Evolutionary conservation across 768 basidiomycete genomes (phyloP).

Genomic region (Auriscalpium microsporum): DNA sequence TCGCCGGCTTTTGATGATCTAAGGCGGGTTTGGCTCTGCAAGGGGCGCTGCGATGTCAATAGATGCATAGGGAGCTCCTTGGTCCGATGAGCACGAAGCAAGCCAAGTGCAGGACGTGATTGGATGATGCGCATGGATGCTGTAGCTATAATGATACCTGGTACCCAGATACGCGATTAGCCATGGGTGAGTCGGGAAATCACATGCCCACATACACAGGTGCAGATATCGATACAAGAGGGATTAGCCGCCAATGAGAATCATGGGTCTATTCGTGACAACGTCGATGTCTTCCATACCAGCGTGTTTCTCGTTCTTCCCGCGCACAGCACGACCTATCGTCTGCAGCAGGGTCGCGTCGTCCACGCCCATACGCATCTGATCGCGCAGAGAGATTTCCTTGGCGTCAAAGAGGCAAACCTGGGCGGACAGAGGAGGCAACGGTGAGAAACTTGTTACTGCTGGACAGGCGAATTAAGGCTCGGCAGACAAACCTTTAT

Average conservation of each 20-base stretch:
- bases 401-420: slow-evolving; percentile 84
- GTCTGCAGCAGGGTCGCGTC: slow-evolving; percentile 54
- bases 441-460: neutral
- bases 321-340: slow-evolving; percentile 55
- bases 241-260: slow-evolving; percentile 83
- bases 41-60: neutral
- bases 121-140: too few species aligned
- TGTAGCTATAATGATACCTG: neutral
- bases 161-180: neutral
- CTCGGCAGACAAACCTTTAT: slow-evolving; percentile 51
- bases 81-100: too few species aligned
- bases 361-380: slow-evolving; percentile 54
- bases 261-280: slow-evolving; percentile 78
- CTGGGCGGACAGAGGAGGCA: slow-evolving; percentile 27
- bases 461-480: neutral
- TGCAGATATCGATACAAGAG: slow-evolving; percentile 6
- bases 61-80: neutral
- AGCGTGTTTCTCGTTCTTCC: slow-evolving; percentile 76
- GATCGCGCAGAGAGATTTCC: slow-evolving; percentile 74
- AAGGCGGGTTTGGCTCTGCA: neutral
- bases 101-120: too few species aligned
- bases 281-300: slow-evolving; percentile 80
- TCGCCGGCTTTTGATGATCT: slow-evolving; percentile 1
- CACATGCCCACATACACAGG: neutral
- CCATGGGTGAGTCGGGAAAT: neutral